These are phyloP conservation scores for Leishmania martiniquensis DNA, from an alignment of 208 protist genomes.

Conservation along the genomic window DNA sequence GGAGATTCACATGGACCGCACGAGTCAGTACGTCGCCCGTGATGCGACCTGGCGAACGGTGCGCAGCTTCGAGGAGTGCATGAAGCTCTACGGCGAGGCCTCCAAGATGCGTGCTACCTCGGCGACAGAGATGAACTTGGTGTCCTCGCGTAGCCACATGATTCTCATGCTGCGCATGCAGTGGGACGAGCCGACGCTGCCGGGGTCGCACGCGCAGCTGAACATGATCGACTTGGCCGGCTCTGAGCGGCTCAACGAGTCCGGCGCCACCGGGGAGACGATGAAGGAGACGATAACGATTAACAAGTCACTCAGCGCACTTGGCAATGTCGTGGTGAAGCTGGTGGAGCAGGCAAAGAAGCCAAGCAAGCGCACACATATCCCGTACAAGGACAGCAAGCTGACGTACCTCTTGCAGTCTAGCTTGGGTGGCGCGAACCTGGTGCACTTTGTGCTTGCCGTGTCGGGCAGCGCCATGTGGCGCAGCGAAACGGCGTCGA, in stretches of 20 bases:
- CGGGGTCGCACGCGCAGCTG: constrained; percentile 85
- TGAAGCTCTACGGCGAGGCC: constrained; percentile 81
- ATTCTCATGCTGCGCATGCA: constrained; percentile 90
- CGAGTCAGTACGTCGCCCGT: constrained; percentile 84
- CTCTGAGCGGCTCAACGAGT: constrained; percentile 87
- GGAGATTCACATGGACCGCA: constrained; percentile 91
- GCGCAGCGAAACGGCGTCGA: constrained; percentile 84
- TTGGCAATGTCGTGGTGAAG: constrained; percentile 93
- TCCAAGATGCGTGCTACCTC: constrained; percentile 73
- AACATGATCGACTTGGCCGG: constrained; percentile 96
- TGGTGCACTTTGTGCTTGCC: constrained; percentile 89
- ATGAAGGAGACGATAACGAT: constrained; percentile 94
- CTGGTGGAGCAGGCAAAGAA: constrained; percentile 90
- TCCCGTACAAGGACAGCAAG: constrained; percentile 95
- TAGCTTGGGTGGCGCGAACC: constrained; percentile 86
- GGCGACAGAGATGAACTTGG: constrained; percentile 92
- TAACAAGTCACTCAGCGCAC: constrained; percentile 94
- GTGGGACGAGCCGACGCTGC: constrained; percentile 90
- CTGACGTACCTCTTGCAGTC: constrained; percentile 94
- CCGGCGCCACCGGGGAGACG: constrained; percentile 80
- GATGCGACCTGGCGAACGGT: constrained; percentile 83
- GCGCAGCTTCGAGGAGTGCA: constrained; percentile 67
- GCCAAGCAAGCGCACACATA: constrained; percentile 77
- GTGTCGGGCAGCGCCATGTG: constrained; percentile 82
- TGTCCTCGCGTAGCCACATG: constrained; percentile 92